Conservation (phyloP, 78 protist species). For the Chrysochromulina parva region DNA sequence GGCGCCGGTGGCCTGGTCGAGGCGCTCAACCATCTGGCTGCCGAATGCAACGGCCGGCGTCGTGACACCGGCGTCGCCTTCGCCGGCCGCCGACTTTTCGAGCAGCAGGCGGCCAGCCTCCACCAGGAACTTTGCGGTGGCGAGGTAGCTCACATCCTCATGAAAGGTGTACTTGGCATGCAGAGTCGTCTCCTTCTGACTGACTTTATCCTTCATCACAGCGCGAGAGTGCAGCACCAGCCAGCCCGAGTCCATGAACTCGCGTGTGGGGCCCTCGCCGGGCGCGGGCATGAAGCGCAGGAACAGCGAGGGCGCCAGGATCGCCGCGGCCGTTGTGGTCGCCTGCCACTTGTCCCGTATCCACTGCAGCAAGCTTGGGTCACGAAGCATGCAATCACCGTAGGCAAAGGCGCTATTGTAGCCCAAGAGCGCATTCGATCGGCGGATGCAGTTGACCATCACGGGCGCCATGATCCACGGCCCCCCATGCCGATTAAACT, state of each 20-base stretch:
- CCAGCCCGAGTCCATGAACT: not conserved
- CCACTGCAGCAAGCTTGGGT: too few species aligned
- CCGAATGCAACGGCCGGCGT: not conserved
- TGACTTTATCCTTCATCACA: not conserved
- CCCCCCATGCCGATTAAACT: not conserved
- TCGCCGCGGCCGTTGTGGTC: not conserved
- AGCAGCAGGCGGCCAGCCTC: not conserved
- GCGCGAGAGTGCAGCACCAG: not conserved
- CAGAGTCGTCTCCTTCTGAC: not conserved
- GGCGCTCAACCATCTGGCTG: not conserved
- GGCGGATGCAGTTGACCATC: constrained; percentile 4
- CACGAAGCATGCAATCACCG: not conserved
- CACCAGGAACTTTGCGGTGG: not conserved
- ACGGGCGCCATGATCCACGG: constrained; percentile 11
- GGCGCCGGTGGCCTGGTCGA: not conserved
- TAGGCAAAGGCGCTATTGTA: not conserved
- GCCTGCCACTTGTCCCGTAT: not conserved
- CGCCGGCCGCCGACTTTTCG: not conserved
- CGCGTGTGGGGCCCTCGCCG: too few species aligned
- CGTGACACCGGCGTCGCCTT: not conserved
- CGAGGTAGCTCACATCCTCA: not conserved
- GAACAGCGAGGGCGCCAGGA: too few species aligned
- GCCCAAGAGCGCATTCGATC: not conserved
- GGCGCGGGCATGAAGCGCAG: not conserved
- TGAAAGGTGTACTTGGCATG: not conserved